Evolutionary conservation across 495 filamentous ascomycete genomes (phyloP).

Genomic region (Tetracladium marchalianum): DNA sequence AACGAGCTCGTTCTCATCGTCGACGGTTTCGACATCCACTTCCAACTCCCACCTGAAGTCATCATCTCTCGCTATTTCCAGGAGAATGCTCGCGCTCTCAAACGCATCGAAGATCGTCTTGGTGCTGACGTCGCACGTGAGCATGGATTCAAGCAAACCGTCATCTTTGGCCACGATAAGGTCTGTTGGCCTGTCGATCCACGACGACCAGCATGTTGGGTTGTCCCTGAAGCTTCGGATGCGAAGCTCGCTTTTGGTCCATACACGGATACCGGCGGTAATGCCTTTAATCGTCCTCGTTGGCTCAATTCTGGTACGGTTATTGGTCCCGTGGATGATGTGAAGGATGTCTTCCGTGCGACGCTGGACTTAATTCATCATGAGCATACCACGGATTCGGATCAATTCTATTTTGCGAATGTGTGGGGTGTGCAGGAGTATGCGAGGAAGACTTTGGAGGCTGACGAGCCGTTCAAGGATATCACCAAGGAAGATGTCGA

Average conservation of each 20-base stretch:
- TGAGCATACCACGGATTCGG: slow-evolving; percentile 13
- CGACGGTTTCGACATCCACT: slow-evolving; percentile 36
- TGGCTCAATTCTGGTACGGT: slow-evolving; percentile 45
- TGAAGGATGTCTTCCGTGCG: slow-evolving; percentile 36
- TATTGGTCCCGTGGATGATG: slow-evolving; percentile 41
- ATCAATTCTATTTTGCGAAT: slow-evolving; percentile 42
- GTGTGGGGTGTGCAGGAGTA: slow-evolving; percentile 52
- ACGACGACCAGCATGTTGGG: slow-evolving; percentile 13
- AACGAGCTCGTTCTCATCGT: slow-evolving; percentile 7
- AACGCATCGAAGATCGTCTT: slow-evolving; percentile 2
- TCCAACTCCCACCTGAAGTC: slow-evolving; percentile 52
- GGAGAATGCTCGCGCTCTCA: slow-evolving; percentile 9
- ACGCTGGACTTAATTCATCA: slow-evolving; percentile 9
- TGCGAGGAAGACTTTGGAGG: slow-evolving; percentile 32
- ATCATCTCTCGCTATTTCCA: slow-evolving; percentile 45
- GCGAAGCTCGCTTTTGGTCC: slow-evolving; percentile 15
- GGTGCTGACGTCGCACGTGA: slow-evolving; percentile 1
- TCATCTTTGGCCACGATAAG: slow-evolving; percentile 19
- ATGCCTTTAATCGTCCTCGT: slow-evolving; percentile 23
- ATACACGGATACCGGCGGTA: slow-evolving; percentile 2
- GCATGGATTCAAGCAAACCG: slow-evolving; percentile 13
- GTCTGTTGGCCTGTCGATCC: slow-evolving; percentile 16
- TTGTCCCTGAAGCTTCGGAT: slow-evolving; percentile 13
- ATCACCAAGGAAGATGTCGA: background rate
- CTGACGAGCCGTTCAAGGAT: background rate